phyloP scores from a whole-genome alignment of 345 rosid genomes.

The Adansonia digitata region DNA sequence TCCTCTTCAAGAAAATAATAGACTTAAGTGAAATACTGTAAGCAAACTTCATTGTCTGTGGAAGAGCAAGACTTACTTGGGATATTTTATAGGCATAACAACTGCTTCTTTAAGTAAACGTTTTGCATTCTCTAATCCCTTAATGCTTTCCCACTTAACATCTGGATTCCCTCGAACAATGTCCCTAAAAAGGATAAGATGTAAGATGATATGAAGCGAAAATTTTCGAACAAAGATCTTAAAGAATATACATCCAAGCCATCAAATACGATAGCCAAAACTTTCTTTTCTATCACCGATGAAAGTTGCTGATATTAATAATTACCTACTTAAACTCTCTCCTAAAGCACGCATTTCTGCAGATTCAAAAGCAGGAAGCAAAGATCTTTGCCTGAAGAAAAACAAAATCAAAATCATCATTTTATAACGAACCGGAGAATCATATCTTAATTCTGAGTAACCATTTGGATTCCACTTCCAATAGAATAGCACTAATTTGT shows the following conservation, averaged over 20 bases:
- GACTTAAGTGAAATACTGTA: neutral
- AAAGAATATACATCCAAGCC: neutral
- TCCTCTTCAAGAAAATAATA: neutral
- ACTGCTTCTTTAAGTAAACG: conserved; percentile 95
- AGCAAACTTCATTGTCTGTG: neutral
- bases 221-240: neutral
- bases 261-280: neutral
- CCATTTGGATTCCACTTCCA: too few relatives aligned
- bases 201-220: too few relatives aligned
- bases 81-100: conserved; percentile 98
- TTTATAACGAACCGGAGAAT: neutral
- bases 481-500: too few relatives aligned
- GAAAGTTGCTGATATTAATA: neutral
- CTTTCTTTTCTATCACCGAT: neutral
- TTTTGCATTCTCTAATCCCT: conserved; percentile 85
- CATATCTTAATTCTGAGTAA: too few relatives aligned
- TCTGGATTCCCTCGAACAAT: conserved; percentile 90
- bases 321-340: conserved; percentile 85
- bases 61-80: conserved; percentile 51
- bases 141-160: conserved; percentile 91
- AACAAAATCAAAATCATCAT: conserved; percentile 2
- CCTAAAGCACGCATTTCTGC: conserved; percentile 77
- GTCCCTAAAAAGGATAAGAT: conserved; percentile 47
- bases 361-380: conserved; percentile 86
- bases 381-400: conserved; percentile 57